A percentile compares a stretch with the other conserved stretches of the same genome.
Evolutionary conservation across 2,329 filamentous ascomycete genomes (phyloP).

Genomic region (Ambrosiella xylebori): DNA sequence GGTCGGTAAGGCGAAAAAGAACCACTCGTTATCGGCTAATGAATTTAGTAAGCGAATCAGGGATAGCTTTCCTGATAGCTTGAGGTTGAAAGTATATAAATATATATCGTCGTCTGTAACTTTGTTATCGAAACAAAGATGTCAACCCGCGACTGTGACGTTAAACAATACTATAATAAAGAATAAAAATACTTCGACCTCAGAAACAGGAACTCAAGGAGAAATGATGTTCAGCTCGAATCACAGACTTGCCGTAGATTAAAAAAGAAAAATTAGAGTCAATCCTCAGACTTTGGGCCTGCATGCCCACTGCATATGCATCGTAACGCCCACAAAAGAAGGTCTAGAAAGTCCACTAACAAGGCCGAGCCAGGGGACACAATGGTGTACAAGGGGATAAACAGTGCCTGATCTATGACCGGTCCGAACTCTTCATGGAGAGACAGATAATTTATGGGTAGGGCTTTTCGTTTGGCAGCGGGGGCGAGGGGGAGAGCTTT

Average conservation of each 20-base stretch:
- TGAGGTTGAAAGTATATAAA: too few relatives aligned
- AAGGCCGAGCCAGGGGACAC: not conserved
- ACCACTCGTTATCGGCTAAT: too few relatives aligned
- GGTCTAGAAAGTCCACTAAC: not conserved
- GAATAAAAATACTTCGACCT: not conserved
- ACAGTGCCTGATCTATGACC: not conserved
- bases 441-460: not conserved
- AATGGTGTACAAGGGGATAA: not conserved
- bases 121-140: not conserved
- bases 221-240: not conserved
- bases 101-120: not conserved
- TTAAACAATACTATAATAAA: not conserved
- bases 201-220: not conserved
- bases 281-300: not conserved
- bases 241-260: not conserved
- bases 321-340: not conserved
- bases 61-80: not conserved
- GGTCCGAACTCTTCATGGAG: not conserved
- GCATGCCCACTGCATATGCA: not conserved
- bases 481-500: not conserved
- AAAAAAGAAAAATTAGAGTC: not conserved
- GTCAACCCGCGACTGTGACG: not conserved
- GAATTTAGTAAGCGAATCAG: not conserved
- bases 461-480: slow-evolving; percentile 1
- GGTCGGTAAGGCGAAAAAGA: not conserved